phyloP scores from a whole-genome alignment of 2,329 filamentous ascomycete species.

The Sordariomycetes sp. region DNA sequence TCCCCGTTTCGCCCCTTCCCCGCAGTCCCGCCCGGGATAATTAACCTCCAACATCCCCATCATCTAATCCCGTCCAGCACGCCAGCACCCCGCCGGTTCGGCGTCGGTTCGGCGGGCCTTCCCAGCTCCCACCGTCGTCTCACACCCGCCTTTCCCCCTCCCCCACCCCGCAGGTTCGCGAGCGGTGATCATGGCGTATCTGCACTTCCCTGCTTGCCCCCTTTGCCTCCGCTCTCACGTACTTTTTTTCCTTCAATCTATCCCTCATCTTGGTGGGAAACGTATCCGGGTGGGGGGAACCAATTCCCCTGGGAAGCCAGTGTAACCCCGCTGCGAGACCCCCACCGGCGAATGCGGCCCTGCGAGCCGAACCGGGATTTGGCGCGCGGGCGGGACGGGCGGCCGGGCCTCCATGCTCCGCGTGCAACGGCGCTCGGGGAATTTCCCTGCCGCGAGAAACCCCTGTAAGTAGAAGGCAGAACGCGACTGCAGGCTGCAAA shows the following conservation, averaged over 20 bases:
- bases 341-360: background rate
- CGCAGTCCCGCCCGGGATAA: background rate
- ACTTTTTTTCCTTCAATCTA: background rate
- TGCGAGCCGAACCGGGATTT: conserved; percentile 8
- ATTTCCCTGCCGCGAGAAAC: too few relatives aligned
- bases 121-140: background rate
- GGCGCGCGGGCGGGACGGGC: too few relatives aligned
- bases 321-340: conserved; percentile 5
- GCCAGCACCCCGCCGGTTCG: background rate
- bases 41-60: background rate
- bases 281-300: background rate
- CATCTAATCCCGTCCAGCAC: background rate
- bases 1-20: background rate
- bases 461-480: too few relatives aligned
- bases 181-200: too few relatives aligned
- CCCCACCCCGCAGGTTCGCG: too few relatives aligned
- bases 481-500: too few relatives aligned
- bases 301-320: background rate
- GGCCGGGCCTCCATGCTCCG: too few relatives aligned
- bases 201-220: background rate
- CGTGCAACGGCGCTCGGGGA: too few relatives aligned
- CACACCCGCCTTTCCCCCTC: too few relatives aligned
- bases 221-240: background rate
- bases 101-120: background rate
- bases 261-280: background rate